Conservation (phyloP, 108 stramenopile species). For the Nitzschia putrida region DNA sequence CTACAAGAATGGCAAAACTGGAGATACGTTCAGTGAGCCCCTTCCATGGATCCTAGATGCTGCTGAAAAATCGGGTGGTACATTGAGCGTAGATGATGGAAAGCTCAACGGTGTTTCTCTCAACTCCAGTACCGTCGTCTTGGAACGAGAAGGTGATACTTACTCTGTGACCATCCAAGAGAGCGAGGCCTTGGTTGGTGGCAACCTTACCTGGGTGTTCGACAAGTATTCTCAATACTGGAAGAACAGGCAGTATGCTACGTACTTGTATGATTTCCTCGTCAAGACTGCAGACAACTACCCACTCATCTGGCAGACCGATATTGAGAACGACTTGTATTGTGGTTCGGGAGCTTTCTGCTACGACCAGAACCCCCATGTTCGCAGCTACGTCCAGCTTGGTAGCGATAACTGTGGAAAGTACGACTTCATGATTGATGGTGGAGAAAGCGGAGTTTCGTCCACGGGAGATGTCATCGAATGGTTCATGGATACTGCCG, state of each 20-base stretch:
- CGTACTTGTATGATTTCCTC: background rate
- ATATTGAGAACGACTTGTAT: background rate
- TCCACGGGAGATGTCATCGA: background rate
- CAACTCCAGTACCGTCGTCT: background rate
- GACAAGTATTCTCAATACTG: background rate
- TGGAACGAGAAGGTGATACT: background rate
- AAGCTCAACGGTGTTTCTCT: background rate
- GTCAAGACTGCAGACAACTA: background rate
- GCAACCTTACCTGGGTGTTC: too few species aligned
- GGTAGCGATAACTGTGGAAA: slow-evolving; percentile 33
- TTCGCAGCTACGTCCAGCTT: slow-evolving; percentile 24
- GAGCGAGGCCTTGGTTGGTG: background rate
- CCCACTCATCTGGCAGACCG: background rate
- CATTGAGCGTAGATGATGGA: background rate
- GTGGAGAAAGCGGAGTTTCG: slow-evolving; percentile 30
- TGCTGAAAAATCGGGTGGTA: background rate
- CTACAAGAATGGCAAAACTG: background rate
- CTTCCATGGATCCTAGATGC: background rate
- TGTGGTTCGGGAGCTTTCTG: slow-evolving; percentile 1
- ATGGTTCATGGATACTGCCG: background rate
- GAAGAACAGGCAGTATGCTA: background rate
- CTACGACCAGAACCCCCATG: background rate
- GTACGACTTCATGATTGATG: slow-evolving; percentile 7
- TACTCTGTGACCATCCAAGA: background rate
- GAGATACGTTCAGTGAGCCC: background rate